Base-by-base conservation (phyloP, 257 asterid genomes). In the Scutellaria galericulata region DNA sequence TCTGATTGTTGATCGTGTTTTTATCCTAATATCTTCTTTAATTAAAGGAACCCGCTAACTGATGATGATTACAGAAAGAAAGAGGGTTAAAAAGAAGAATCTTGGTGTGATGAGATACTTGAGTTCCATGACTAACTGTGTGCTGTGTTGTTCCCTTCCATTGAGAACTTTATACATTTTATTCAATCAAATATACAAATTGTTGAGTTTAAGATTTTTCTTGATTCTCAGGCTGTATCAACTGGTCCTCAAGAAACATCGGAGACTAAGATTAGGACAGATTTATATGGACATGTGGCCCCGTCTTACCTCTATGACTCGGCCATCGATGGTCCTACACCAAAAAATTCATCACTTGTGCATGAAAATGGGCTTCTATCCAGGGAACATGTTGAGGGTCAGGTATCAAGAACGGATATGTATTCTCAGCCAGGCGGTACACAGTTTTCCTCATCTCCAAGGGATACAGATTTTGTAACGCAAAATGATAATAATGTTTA, bases 321-420 rank as follows among this genome's bases (percentile, higher is more conserved):
- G 5, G 77, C 81, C 57, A 64, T 59, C 24, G 81, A 79, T 77
- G 86, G 80, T 70, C 77, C 78, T 44, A 46, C 83, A 55, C 64
- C 87, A 35, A 94, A 85, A 81, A 54, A 70, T 41, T 56, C 71
- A 78, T 52, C 95, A 31, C 62, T 71, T 66, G 39, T 67, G 81
- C 90, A 84, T 68, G 91, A 78, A 71, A 92, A 86, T 67, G 96
- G 92, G 68, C 82, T 85, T 86, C 65, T 80, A 75, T 78, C 91
- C 52, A 78, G 86, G 77, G 96, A 88, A 70, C 86, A 82, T 84
- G 84, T 66, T 50, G 96, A 85, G 78, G 89, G 92, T 60, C 97
- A 85, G 75, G 64, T 72, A 7, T 76, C 88, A 58, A 72, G 78
- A 70, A 72, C 62, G 53, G 86, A 82, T 39, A 9, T 78, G 44